Percentiles rank a stretch among this genome's conserved stretches.
These are phyloP conservation scores for Tetraselmis striata DNA, from an alignment of 139 green algal genomes.

Conservation along the genomic window DNA sequence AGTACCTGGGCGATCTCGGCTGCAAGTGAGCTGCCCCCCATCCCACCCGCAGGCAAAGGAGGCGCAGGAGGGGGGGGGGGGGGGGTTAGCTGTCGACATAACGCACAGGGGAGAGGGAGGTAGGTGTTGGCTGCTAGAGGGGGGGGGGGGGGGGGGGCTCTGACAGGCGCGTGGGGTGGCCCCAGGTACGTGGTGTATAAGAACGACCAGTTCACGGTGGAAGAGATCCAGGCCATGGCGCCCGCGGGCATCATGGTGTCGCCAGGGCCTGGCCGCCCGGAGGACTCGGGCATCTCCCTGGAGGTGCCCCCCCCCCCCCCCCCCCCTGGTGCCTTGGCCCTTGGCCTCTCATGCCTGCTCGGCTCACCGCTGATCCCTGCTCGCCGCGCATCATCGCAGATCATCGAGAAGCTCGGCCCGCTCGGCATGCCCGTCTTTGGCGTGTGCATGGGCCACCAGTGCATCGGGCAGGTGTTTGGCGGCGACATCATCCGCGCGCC, in stretches of 20 bases:
- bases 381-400: too few relatives aligned
- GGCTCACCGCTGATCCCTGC: too few relatives aligned
- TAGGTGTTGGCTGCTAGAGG: not conserved
- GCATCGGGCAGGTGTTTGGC: constrained; percentile 87
- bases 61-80: too few relatives aligned
- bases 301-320: too few relatives aligned
- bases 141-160: not conserved
- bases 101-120: not conserved
- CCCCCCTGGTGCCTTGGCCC: too few relatives aligned
- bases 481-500: constrained; percentile 80
- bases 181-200: constrained; percentile 75
- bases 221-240: constrained; percentile 77
- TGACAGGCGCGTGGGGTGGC: not conserved
- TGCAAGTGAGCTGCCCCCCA: constrained; percentile 37
- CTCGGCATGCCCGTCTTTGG: constrained; percentile 84
- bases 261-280: constrained; percentile 80
- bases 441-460: constrained; percentile 99
- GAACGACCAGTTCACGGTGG: constrained; percentile 94
- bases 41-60: not conserved
- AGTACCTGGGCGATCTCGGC: constrained; percentile 91
- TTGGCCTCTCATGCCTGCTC: too few relatives aligned
- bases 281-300: constrained; percentile 93
- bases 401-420: constrained; percentile 69
- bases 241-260: constrained; percentile 88
- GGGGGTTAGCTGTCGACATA: not conserved